Evolutionary conservation across 1,284 basidiomycete genomes (phyloP), one percentile per base, ranked within the genome.

Genomic region (Trametes versicolor): DNA sequence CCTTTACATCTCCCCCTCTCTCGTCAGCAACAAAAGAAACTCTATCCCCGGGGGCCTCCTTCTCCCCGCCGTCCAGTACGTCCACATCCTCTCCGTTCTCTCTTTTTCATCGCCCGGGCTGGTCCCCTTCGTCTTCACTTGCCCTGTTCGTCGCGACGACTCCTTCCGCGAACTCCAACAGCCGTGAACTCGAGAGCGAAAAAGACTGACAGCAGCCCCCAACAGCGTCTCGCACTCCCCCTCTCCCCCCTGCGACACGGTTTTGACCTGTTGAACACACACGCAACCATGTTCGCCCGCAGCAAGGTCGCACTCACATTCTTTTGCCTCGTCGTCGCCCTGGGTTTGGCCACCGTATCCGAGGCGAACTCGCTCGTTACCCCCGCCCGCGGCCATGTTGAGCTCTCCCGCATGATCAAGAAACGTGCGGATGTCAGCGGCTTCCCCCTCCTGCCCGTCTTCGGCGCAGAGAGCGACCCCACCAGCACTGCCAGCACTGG

Each of bases 381-480:
- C 74, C 51, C 73, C 50, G 75, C 62, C 77, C 84, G 86, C 70
- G 83, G 83, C 75, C 89, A 91, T 79, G 81, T 73, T 56, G 79
- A 80, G 72, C 77, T 90, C 70, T 85, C 86, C 71, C 89, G 92
- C 69, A 79, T 94, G 75, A 75, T 92, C 70, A 90, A 82, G 79
- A 92, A 90, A 75, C 89, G 91, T 56, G 72, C 79, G 12, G 49
- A 39, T 36, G 50, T 25, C 50, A 7, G n/a, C 7, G 13, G 32
- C 59, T 9, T 59, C 53, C 59, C 70, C 52, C 32, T 73, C 53
- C 70, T 66, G 25, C 66, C 62, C 55, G 55, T 65, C 58, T 59
- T 68, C 60, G 63, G 70, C 62, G 70, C 70, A 13, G 71, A 62
- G 13, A 57, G 56, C 17, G 62, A 70, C 58, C 72, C 76, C 25